These are phyloP conservation scores for Fusarium haematococcum DNA, from an alignment of 2,329 filamentous ascomycete genomes.

Conservation along the genomic window DNA sequence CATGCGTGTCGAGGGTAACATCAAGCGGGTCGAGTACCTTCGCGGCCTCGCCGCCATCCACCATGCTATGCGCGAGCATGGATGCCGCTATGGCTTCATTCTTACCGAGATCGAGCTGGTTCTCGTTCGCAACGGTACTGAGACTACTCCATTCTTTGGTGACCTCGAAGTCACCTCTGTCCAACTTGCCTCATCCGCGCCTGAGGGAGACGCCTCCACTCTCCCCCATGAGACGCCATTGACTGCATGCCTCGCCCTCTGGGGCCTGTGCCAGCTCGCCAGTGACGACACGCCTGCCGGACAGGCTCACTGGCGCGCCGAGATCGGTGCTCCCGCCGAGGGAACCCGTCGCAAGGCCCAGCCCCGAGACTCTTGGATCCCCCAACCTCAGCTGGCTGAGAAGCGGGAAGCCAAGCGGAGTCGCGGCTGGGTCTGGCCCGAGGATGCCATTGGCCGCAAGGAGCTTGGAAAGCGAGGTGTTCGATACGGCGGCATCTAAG, in stretches of 20 bases:
- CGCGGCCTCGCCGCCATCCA: slow-evolving; percentile 88
- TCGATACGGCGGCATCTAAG: slow-evolving; percentile 59
- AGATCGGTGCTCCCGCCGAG: slow-evolving; percentile 81
- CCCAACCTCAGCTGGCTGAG: slow-evolving; percentile 77
- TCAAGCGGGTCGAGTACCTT: slow-evolving; percentile 90
- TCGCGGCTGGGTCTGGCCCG: slow-evolving; percentile 80
- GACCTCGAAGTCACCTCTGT: slow-evolving; percentile 80
- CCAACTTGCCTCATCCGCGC: slow-evolving; percentile 62
- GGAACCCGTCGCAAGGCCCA: slow-evolving; percentile 77
- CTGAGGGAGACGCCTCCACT: slow-evolving; percentile 44
- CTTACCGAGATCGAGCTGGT: slow-evolving; percentile 96
- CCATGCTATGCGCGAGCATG: slow-evolving; percentile 91
- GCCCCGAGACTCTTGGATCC: slow-evolving; percentile 81
- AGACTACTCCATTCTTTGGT: slow-evolving; percentile 84
- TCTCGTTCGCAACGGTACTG: slow-evolving; percentile 83
- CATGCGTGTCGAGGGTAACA: slow-evolving; percentile 87
- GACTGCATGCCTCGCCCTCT: slow-evolving; percentile 80
- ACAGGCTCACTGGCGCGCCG: slow-evolving; percentile 73
- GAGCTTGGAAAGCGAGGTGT: slow-evolving; percentile 77
- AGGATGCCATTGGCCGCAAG: slow-evolving; percentile 78
- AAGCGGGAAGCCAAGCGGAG: slow-evolving; percentile 81
- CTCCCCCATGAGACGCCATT: slow-evolving; percentile 60
- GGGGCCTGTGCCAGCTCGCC: slow-evolving; percentile 81
- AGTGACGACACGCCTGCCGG: slow-evolving; percentile 65
- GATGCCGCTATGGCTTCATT: slow-evolving; percentile 94